Evolutionary conservation across 176 grass and related monocot species (phyloP), one percentile per base, ranked within the genome.

Genomic region (Oryza officinalis): DNA sequence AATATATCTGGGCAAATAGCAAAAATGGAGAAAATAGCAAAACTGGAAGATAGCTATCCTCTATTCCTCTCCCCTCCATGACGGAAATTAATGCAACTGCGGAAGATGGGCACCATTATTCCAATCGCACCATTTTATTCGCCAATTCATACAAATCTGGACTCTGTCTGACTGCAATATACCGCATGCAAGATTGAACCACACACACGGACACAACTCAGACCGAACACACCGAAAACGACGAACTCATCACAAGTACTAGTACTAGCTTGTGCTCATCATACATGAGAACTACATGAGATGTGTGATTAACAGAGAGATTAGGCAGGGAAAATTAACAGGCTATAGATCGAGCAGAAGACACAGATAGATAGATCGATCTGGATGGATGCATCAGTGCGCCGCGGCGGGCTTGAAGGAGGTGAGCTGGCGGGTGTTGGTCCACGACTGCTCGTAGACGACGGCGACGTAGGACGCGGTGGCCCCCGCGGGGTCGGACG

Each of bases 381-480:
- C 6, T 35, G 33, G 33, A 35, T 1, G 35, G 35, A 37, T 37
- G 15, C 13, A 30, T 12, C 6, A 15, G n/a, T 43, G 10, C 35
- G 40, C 38, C 23, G n/a, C 43, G 27, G 47, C 81, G 35, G n/a
- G 26, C 40, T 35, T 45, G 81, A 93, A 93, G 81, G 84, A 93
- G 41, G 54, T 65, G 65, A 90, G 91, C 52, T 75, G 0, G 74
- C 71, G 77, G 60, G 86, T 87, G 40, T 12, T 15, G 63, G 86
- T 83, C 91, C 88, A 88, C 13, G 0, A 8, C 65, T 63, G 89
- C 88, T 93, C 91, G 71, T 54, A 93, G 2, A 93, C 77, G 71
- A 85, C 77, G 11, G 91, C 77, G 28, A 77, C 44, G 66, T 85
- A 90, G 30, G 33, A 18, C 26, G 27, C 57, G 61, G 8, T 4